These are phyloP conservation scores for Phytophthora constricta DNA, from an alignment of 352 stramenopile genomes.

Conservation along the genomic window DNA sequence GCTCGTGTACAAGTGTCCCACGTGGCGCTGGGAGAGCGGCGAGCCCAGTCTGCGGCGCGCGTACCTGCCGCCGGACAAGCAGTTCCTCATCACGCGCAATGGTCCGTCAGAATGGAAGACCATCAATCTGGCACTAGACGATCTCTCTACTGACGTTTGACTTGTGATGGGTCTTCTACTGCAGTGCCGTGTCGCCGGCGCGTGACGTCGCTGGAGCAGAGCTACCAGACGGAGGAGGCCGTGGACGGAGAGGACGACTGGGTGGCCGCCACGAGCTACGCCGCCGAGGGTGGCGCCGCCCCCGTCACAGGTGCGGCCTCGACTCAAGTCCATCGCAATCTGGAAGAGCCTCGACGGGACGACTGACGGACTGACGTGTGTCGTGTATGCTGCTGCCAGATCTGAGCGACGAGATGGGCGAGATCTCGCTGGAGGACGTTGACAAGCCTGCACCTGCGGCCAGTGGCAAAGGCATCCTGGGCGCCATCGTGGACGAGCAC, in stretches of 20 bases:
- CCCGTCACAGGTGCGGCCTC: constrained; percentile 41
- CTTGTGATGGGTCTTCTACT: background rate
- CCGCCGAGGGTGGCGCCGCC: constrained; percentile 37
- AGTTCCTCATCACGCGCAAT: constrained; percentile 88
- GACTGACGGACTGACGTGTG: background rate
- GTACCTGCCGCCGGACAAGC: constrained; percentile 86
- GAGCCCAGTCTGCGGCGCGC: constrained; percentile 59
- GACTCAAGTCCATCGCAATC: too few species aligned
- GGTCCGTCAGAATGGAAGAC: constrained; percentile 23
- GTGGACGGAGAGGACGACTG: constrained; percentile 91
- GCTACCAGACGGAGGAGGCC: constrained; percentile 71
- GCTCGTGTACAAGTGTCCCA: constrained; percentile 97
- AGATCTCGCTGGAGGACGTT: constrained; percentile 61
- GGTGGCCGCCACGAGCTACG: constrained; percentile 88
- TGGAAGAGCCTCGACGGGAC: background rate
- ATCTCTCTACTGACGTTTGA: background rate
- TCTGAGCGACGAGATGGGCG: constrained; percentile 60
- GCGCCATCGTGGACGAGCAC: constrained; percentile 79
- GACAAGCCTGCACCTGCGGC: constrained; percentile 7
- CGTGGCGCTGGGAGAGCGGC: constrained; percentile 93
- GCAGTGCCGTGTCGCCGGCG: constrained; percentile 88
- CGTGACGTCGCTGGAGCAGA: constrained; percentile 78
- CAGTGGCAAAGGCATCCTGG: constrained; percentile 48
- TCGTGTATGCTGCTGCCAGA: constrained; percentile 29
- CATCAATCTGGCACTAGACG: background rate